Evolutionary conservation across 2,329 filamentous ascomycete genomes (phyloP), one percentile per base, ranked within the genome.

Genomic region (Fulvia fulva): DNA sequence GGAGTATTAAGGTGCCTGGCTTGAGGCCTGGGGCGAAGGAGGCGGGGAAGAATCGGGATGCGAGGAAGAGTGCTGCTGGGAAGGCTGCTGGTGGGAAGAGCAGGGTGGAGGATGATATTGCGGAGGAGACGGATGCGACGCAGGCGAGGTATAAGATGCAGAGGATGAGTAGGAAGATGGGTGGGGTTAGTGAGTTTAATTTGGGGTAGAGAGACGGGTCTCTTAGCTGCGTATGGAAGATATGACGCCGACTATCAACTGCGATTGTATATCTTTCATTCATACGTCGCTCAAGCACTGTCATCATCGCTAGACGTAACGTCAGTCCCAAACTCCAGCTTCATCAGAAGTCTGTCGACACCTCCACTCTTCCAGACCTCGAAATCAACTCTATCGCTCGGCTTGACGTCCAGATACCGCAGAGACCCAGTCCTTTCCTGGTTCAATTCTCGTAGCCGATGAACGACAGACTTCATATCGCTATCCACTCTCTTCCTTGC

Each of bases 341-440:
- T 96, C 90, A 96, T 96, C 70, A 97, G 74, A 70, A 97, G 75
- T 58, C 89, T 81, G 76, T 96, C 91, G 47, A 97, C 85, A 0
- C 91, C 89, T 3, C 62, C 62, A 5, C 90, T 83, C 60, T 88
- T 85, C 61, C 84, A 81, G 0, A 90, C 88, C 28, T 87, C 80
- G 71, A 90, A 96, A 2, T 71, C 69, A 25, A 70, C 70, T 11
- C 68, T 69, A 16, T 69, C 65, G 47, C 32, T 63, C 44, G 46
- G 51, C 55, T 37, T 56, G 50, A 62, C 43, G 46, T 67, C 62
- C 37, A 66, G 50, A 64, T 68, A 67, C 50, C 70, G 59, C 8
- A 59, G 67, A 32, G 53, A 67, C 32, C 71, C 74, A 61, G 77
- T 73, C 57, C 76, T 64, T 64, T 79, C 69, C 30, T 72, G 81